Evolutionary conservation across 805 yeast species (phyloP), one percentile per base, ranked within the genome.

Genomic region (Kregervanrija delftensis): DNA sequence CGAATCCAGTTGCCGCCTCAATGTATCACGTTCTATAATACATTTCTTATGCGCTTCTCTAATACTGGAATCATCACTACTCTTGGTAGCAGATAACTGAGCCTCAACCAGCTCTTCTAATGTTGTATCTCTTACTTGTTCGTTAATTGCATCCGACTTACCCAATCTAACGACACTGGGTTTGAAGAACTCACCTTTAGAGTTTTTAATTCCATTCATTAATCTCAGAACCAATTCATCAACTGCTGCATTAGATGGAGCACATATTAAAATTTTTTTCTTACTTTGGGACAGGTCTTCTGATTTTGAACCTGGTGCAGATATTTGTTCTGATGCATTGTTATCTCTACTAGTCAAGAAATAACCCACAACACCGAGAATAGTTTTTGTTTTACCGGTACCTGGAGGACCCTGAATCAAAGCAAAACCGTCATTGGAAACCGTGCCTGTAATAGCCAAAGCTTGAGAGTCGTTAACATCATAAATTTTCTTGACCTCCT

Each of bases 341-440:
- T 43, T 33, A 22, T 22, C 8, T 9, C 37, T 37, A 22, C 60
- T 50, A 0, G 86, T 74, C 37, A 86, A 61, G 48, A 81, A 78
- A 44, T 88, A 79, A 0, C 97, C 96, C 31, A 91, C 77, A 41
- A 91, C 82, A 17, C 97, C 97, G 38, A 93, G 62, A 65, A 95
- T 93, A 0, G 99, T 93, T 60, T 91, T 95, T 1, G 99, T 95
- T 62, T 93, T 93, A 69, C 99, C 99, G 0, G 98, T 91, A 64
- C 99, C 99, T 0, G 99, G 99, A 0, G 99, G 99, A 46, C 97
- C 99, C 66, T 93, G 99, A 61, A 93, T 90, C 43, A 93, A 70
- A 0, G 95, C 82, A 58, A 93, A 88, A 0, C 99, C 99, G 1
- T 71, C 70, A 8, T 75, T 69, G 17, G 70, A 61, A 30, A 80